These are phyloP conservation scores for Metschnikowia vanudenii DNA, from an alignment of 805 yeast species.

Conservation along the genomic window DNA sequence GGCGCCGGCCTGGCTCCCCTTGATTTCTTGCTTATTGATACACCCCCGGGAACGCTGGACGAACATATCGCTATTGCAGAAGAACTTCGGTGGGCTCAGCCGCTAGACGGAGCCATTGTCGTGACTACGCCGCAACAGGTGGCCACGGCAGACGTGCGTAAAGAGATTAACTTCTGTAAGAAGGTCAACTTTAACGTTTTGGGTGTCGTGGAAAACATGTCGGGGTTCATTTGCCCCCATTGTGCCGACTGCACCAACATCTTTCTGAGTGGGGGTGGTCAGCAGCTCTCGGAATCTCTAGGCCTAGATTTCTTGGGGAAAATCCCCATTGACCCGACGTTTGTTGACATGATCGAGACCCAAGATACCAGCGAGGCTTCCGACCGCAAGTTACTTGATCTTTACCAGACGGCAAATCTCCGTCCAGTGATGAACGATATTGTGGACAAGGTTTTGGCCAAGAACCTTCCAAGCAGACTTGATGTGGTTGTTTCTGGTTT, in stretches of 20 bases:
- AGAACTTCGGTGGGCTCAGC: constrained; percentile 65
- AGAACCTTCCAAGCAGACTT: constrained; percentile 26
- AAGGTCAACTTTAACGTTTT: constrained; percentile 78
- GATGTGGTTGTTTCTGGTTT: too few relatives aligned
- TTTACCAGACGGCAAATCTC: constrained; percentile 36
- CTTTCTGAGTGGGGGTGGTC: constrained; percentile 93
- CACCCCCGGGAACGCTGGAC: constrained; percentile 99
- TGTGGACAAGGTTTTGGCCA: constrained; percentile 33
- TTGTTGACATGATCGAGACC: constrained; percentile 82
- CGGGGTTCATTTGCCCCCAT: constrained; percentile 92
- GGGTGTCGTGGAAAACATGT: constrained; percentile 94
- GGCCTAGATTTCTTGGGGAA: constrained; percentile 73
- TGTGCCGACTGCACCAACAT: constrained; percentile 91
- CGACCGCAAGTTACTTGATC: constrained; percentile 28
- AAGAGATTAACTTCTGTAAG: constrained; percentile 87
- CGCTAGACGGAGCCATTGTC: constrained; percentile 84
- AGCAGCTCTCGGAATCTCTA: constrained; percentile 59
- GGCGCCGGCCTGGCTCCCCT: constrained; percentile 53
- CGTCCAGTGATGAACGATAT: constrained; percentile 38
- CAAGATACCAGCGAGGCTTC: constrained; percentile 36
- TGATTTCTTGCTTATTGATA: constrained; percentile 81
- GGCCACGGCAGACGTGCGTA: constrained; percentile 90
- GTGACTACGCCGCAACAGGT: constrained; percentile 97
- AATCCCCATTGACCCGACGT: constrained; percentile 90
- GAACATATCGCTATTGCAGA: constrained; percentile 98